These are phyloP conservation scores for Phellopilus nigrolimitatus DNA, from an alignment of 1,284 basidiomycete genomes.

Conservation along the genomic window DNA sequence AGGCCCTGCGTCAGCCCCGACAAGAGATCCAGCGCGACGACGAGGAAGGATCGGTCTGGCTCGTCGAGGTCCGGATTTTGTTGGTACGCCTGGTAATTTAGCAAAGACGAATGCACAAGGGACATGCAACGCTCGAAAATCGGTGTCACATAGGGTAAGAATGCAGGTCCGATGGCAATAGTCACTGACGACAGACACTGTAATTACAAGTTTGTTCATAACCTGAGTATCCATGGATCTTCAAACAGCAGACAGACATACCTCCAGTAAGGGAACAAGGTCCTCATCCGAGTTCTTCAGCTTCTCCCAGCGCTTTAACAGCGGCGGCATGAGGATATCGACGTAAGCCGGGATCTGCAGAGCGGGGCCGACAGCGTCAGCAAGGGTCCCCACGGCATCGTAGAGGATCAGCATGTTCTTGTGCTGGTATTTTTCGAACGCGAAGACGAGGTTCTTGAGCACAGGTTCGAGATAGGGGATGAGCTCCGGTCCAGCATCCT, in stretches of 20 bases:
- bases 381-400: slow-evolving; percentile 96
- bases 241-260: slow-evolving; percentile 31
- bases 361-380: slow-evolving; percentile 90
- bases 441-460: slow-evolving; percentile 89
- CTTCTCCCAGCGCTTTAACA: slow-evolving; percentile 87
- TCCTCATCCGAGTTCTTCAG: slow-evolving; percentile 90
- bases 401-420: slow-evolving; percentile 99
- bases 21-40: slow-evolving; percentile 93
- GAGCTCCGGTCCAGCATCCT: slow-evolving; percentile 90
- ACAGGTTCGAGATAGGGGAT: slow-evolving; percentile 95
- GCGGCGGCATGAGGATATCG: slow-evolving; percentile 93
- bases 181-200: slow-evolving; percentile 97
- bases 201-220: slow-evolving; percentile 14
- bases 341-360: slow-evolving; percentile 85
- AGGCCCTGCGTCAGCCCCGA: slow-evolving; percentile 96
- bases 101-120: slow-evolving; percentile 79
- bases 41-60: slow-evolving; percentile 93
- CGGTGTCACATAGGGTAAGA: slow-evolving; percentile 84
- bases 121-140: slow-evolving; percentile 90
- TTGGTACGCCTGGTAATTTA: slow-evolving; percentile 79
- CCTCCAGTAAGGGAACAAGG: slow-evolving; percentile 91
- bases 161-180: slow-evolving; percentile 92
- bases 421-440: slow-evolving; percentile 98
- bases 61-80: slow-evolving; percentile 87
- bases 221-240: slow-evolving; percentile 12